Evolutionary conservation across 2,329 filamentous ascomycete species (phyloP).

Genomic region (Trichoderma lentiforme): DNA sequence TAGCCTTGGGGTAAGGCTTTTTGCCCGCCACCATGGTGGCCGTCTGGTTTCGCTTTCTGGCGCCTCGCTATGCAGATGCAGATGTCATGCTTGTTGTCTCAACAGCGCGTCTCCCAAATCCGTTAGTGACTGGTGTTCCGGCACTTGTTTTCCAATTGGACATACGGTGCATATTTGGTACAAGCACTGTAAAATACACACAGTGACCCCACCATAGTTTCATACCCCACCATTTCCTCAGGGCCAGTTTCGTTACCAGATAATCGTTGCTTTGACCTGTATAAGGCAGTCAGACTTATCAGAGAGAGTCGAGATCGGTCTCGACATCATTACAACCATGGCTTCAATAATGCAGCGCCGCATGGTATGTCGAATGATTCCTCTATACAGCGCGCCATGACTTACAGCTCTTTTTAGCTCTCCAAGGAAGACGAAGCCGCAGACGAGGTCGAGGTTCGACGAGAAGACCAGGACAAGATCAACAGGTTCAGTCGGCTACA

Average conservation of each 20-base stretch:
- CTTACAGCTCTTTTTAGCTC: conserved; percentile 56
- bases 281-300: not conserved
- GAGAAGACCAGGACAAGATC: conserved; percentile 98
- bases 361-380: conserved; percentile 45
- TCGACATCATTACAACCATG: conserved; percentile 30
- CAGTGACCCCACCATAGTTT: conserved; percentile 17
- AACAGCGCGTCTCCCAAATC: not conserved
- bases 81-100: conserved; percentile 5
- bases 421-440: conserved; percentile 88
- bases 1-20: conserved; percentile 79
- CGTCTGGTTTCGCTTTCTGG: not conserved
- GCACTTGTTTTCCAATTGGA: not conserved
- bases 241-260: not conserved
- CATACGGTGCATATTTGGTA: not conserved
- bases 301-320: conserved; percentile 2
- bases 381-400: not conserved
- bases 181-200: conserved; percentile 21
- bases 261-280: not conserved
- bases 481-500: conserved; percentile 95
- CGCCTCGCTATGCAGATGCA: not conserved
- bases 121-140: not conserved
- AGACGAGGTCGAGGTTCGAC: conserved; percentile 84
- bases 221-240: conserved; percentile 3
- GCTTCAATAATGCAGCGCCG: conserved; percentile 54
- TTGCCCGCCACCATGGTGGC: conserved; percentile 46